Base-by-base conservation (phyloP, 768 basidiomycete genomes). In the Asterophora parasitica region DNA sequence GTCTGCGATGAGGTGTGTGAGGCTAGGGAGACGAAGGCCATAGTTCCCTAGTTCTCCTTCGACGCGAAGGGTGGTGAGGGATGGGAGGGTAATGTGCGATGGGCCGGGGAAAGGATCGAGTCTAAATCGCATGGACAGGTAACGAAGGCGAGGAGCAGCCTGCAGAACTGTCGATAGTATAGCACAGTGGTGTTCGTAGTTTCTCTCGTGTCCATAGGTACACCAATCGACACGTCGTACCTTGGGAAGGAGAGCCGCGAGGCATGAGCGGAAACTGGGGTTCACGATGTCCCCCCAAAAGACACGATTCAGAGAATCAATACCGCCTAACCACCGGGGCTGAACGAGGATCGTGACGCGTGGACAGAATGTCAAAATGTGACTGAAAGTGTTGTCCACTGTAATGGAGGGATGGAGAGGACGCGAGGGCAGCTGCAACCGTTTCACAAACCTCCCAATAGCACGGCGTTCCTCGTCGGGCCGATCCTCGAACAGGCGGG, bases 161-260 rank as follows among this genome's bases (percentile, higher is more conserved):
- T n/a, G 34, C 10, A 45, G 32, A 4, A 45, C 11, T 20, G 12
- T 4, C 3, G 44, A 31, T 4, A 45, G 32, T 16, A 34, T 26
- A 7, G 20, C 19, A 26, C 44, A 27, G 19, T 45, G 44, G 3
- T 6, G 13, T 31, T 19, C 17, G 23, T 36, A 23, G n/a, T 20
- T n/a, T 2, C 5, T 9, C 19, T 45, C 44, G 44, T 45, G 35
- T 12, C 44, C 44, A 19, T 23, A 16, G 9, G 44, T 45, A 19
- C 44, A 45, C 44, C 44, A 45, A 11, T 45, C 44, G n/a, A 45
- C 36, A 26, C 44, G 44, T 13, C 26, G 16, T 15, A 45, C 7
- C 7, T 12, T 43, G 42, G 42, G 27, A 17, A 28, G 23, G n/a
- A 31, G 28, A n/a, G 28, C 28, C 10, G 42, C 28, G 13, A 43